Evolutionary conservation across 148 eudicot genomes (phyloP).

Genomic region (Linanthus parryae): DNA sequence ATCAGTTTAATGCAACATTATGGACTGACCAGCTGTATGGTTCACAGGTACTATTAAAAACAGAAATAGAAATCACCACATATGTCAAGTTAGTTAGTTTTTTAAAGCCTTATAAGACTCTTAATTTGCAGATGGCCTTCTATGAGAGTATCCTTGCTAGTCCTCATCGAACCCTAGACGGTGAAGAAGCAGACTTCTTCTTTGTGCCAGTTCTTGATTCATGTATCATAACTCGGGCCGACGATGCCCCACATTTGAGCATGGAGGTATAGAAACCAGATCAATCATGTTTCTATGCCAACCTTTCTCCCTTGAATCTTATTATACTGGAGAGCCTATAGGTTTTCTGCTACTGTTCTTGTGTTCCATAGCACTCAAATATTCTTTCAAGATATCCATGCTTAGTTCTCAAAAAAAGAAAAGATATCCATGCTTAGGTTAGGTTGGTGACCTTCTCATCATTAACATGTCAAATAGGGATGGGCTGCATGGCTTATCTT

Average conservation of each 20-base stretch:
- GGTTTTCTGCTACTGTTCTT: too few relatives aligned
- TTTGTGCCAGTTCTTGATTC: conserved; percentile 94
- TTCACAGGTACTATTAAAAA: conserved; percentile 61
- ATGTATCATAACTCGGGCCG: conserved; percentile 86
- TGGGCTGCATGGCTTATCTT: too few relatives aligned
- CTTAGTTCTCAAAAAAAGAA: too few relatives aligned
- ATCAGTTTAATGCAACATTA: conserved; percentile 53
- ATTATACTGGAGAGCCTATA: background rate
- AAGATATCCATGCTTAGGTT: too few relatives aligned
- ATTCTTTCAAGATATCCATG: too few relatives aligned
- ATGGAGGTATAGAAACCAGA: conserved; percentile 44
- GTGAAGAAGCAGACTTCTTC: conserved; percentile 93
- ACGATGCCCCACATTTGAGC: conserved; percentile 84
- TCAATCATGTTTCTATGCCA: background rate
- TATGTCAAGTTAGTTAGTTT: conserved; percentile 1
- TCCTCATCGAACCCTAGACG: conserved; percentile 76
- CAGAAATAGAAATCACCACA: background rate
- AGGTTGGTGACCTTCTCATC: too few relatives aligned
- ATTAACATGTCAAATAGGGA: too few relatives aligned
- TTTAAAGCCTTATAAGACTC: conserved; percentile 6
- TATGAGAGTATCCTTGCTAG: conserved; percentile 88
- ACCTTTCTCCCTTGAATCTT: background rate
- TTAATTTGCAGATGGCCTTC: conserved; percentile 71
- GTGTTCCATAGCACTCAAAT: too few relatives aligned
- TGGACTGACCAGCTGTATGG: conserved; percentile 98